These are phyloP conservation scores for Yamadazyma philogaea DNA, from an alignment of 805 yeast genomes.

Conservation along the genomic window DNA sequence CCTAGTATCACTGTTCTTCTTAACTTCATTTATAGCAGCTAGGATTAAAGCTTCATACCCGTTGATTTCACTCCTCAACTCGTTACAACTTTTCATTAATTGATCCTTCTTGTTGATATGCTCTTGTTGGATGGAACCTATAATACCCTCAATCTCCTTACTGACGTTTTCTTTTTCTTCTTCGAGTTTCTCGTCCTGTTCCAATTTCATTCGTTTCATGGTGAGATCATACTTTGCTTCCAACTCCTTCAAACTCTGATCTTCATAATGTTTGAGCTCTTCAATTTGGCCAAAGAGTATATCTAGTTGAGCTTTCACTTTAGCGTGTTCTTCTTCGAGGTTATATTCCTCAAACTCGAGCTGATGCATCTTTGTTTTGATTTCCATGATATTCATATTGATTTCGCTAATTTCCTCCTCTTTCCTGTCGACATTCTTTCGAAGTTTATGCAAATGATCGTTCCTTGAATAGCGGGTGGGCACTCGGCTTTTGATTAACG, in stretches of 20 bases:
- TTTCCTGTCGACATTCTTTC: constrained; percentile 14
- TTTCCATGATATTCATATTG: constrained; percentile 21
- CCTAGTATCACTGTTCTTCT: not conserved
- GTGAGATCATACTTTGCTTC: constrained; percentile 23
- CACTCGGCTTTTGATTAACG: constrained; percentile 7
- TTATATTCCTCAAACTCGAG: constrained; percentile 35
- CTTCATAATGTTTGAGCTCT: constrained; percentile 24
- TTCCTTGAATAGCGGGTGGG: constrained; percentile 16
- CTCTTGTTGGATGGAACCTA: constrained; percentile 30
- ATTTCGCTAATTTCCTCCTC: constrained; percentile 17
- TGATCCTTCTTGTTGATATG: constrained; percentile 26
- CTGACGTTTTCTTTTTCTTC: constrained; percentile 26
- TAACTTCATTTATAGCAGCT: constrained; percentile 4
- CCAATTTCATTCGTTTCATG: constrained; percentile 19
- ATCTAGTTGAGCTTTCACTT: constrained; percentile 35
- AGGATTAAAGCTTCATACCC: not conserved
- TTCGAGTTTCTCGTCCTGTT: constrained; percentile 20
- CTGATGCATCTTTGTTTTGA: constrained; percentile 36
- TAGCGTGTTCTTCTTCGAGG: constrained; percentile 32
- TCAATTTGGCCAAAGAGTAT: constrained; percentile 33
- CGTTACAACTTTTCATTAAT: constrained; percentile 15
- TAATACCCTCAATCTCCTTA: constrained; percentile 35
- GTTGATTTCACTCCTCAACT: constrained; percentile 14
- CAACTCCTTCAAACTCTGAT: constrained; percentile 21
- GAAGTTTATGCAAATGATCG: constrained; percentile 14